Percentiles rank a stretch among this genome's conserved stretches.
phyloP scores from a whole-genome alignment of 2,329 filamentous ascomycete genomes.

The Aspergillus nomiae region DNA sequence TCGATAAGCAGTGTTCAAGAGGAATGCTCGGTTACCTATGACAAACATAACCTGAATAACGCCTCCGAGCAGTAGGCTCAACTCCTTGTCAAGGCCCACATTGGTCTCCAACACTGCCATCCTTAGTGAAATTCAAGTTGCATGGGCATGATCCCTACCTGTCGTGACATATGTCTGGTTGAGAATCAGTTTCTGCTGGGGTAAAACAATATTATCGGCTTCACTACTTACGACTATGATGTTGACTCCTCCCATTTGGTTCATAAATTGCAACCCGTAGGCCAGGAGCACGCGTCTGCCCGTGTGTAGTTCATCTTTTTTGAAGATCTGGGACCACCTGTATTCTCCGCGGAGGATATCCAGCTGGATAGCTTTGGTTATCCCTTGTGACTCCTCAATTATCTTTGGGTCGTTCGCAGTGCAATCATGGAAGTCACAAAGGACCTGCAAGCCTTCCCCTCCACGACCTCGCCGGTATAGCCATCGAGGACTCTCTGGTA shows the following conservation, averaged over 20 bases:
- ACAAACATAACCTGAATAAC: conserved; percentile 38
- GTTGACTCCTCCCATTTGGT: conserved; percentile 55
- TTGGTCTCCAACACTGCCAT: conserved; percentile 46
- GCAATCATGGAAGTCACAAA: conserved; percentile 31
- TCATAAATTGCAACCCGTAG: conserved; percentile 53
- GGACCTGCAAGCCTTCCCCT: conserved; percentile 31
- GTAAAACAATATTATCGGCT: neutral
- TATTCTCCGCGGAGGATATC: conserved; percentile 39
- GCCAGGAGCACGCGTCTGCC: conserved; percentile 50
- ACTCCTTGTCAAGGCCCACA: conserved; percentile 47
- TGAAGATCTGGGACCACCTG: conserved; percentile 46
- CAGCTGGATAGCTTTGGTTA: conserved; percentile 48
- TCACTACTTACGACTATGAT: conserved; percentile 44
- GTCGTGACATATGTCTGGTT: conserved; percentile 29
- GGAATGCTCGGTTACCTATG: conserved; percentile 21
- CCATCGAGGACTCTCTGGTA: conserved; percentile 46
- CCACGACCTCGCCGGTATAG: conserved; percentile 46
- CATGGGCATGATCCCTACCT: conserved; percentile 15
- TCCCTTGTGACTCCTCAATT: conserved; percentile 37
- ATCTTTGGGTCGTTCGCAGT: conserved; percentile 25
- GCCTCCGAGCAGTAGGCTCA: conserved; percentile 51
- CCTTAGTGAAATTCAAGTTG: conserved; percentile 1
- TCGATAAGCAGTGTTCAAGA: neutral
- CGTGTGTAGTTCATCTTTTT: conserved; percentile 47
- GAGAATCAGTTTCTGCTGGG: conserved; percentile 1